Percentiles rank a stretch among this genome's conserved stretches.
Evolutionary conservation across 148 eudicot genomes (phyloP).

Genomic region (Persicaria maculosa): DNA sequence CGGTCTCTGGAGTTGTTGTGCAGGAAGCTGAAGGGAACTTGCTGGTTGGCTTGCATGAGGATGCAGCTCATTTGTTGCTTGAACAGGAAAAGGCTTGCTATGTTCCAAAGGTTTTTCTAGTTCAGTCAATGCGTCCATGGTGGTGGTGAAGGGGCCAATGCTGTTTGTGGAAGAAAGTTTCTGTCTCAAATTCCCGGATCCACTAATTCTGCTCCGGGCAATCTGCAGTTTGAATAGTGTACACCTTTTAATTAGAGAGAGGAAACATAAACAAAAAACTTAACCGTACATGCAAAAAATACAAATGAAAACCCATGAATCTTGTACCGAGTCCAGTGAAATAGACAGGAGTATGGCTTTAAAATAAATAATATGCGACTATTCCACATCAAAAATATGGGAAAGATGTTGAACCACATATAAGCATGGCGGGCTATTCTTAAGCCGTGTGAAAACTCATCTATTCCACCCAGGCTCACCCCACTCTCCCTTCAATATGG

Average conservation of each 20-base stretch:
- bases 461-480: background rate
- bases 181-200: slow-evolving; percentile 37
- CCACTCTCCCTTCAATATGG: background rate
- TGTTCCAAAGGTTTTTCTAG: slow-evolving; percentile 21
- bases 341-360: background rate
- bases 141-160: slow-evolving; percentile 16
- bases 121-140: slow-evolving; percentile 22
- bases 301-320: background rate
- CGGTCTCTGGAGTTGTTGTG: slow-evolving; percentile 14
- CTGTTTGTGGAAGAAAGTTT: slow-evolving; percentile 31
- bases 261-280: background rate
- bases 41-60: slow-evolving; percentile 23
- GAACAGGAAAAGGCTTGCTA: slow-evolving; percentile 16
- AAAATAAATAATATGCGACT: background rate
- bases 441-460: background rate
- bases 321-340: background rate
- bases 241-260: background rate
- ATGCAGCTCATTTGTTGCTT: slow-evolving; percentile 17
- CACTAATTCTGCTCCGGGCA: slow-evolving; percentile 48
- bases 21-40: slow-evolving; percentile 20
- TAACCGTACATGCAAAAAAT: background rate
- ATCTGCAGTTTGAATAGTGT: slow-evolving; percentile 35
- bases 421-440: background rate
- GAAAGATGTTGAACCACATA: too few species aligned
- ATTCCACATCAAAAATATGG: too few species aligned